phyloP scores from a whole-genome alignment of 768 basidiomycete genomes.

The Rhodosporidiobolus sp. region DNA sequence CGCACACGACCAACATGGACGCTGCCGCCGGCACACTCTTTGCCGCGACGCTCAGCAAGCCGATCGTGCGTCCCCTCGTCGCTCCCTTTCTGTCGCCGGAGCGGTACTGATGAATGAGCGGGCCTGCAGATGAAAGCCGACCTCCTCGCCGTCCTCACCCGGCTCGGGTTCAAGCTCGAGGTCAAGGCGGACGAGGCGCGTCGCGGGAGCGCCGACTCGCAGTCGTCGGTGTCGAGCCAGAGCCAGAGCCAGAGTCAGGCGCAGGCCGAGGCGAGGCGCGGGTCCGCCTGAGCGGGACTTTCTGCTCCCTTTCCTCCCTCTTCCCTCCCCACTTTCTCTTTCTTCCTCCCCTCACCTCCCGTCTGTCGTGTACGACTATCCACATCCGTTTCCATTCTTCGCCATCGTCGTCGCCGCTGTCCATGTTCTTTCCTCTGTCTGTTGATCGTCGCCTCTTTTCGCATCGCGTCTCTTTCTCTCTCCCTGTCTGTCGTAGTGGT shows the following conservation, averaged over 20 bases:
- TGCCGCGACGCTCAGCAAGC: conserved; percentile 37
- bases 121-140: conserved; percentile 36
- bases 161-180: conserved; percentile 41
- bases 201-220: conserved; percentile 8
- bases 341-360: background rate
- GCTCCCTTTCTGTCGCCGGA: background rate
- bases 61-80: background rate
- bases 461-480: too few relatives aligned
- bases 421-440: too few relatives aligned
- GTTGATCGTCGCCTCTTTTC: background rate
- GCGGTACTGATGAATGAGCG: background rate
- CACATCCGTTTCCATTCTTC: background rate
- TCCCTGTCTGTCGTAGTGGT: too few relatives aligned
- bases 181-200: conserved; percentile 21
- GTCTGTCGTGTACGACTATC: background rate
- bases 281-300: background rate
- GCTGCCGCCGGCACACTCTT: conserved; percentile 43
- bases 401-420: too few relatives aligned
- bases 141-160: conserved; percentile 36
- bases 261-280: background rate
- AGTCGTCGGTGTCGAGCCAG: background rate
- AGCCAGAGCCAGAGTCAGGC: too few relatives aligned
- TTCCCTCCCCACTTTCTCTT: background rate
- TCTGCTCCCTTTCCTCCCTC: background rate
- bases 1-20: conserved; percentile 38